phyloP scores from a whole-genome alignment of 1,284 basidiomycete genomes.

The Papiliotrema laurentii region DNA sequence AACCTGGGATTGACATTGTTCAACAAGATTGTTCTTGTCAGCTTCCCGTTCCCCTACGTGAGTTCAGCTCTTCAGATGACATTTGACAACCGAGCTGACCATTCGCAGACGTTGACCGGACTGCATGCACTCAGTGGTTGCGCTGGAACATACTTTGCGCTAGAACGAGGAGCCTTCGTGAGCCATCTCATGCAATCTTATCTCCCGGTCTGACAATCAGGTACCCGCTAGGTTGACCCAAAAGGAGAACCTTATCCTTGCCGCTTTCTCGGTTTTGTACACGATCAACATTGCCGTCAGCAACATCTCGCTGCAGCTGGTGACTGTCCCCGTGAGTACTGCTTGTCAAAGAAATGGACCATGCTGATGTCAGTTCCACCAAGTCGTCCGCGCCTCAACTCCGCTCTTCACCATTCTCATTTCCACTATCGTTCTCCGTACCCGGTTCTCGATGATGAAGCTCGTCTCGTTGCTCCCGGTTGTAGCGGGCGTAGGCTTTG shows the following conservation, averaged over 20 bases:
- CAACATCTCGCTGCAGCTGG: slow-evolving; percentile 78
- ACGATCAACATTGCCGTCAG: slow-evolving; percentile 89
- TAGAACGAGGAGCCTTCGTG: slow-evolving; percentile 59
- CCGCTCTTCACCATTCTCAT: slow-evolving; percentile 84
- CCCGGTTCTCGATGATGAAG: slow-evolving; percentile 52
- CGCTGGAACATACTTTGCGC: slow-evolving; percentile 68
- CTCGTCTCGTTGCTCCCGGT: slow-evolving; percentile 77
- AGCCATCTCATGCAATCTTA: slow-evolving; percentile 14
- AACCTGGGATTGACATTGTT: slow-evolving; percentile 85
- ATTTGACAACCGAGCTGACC: neutral
- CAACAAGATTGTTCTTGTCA: slow-evolving; percentile 83
- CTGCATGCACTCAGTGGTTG: slow-evolving; percentile 77
- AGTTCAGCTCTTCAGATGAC: slow-evolving; percentile 16
- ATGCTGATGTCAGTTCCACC: slow-evolving; percentile 66
- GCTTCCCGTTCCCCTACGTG: slow-evolving; percentile 84
- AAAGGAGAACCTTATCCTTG: slow-evolving; percentile 61
- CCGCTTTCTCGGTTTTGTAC: slow-evolving; percentile 79
- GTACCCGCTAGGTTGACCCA: slow-evolving; percentile 56
- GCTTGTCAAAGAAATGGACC: neutral
- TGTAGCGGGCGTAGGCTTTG: slow-evolving; percentile 82
- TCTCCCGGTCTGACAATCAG: slow-evolving; percentile 19
- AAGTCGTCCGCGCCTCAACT: slow-evolving; percentile 86
- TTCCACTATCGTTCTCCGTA: slow-evolving; percentile 54
- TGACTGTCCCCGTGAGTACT: slow-evolving; percentile 76
- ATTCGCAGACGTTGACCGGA: slow-evolving; percentile 64